Base-by-base conservation (phyloP, 805 yeast species). In the Debaryomyces tyrocola region DNA sequence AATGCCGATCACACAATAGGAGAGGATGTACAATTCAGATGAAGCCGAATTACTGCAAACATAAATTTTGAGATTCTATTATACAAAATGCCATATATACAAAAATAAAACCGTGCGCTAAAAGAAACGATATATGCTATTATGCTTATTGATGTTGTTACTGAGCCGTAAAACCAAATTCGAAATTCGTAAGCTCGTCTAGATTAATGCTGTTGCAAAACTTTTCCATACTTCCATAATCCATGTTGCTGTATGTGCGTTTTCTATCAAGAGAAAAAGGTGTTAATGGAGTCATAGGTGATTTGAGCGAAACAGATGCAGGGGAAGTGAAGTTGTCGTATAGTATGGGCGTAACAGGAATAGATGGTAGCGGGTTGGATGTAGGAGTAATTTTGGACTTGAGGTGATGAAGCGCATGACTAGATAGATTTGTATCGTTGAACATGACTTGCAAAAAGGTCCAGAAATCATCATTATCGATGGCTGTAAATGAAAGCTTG, bases 391-490 rank as follows among this genome's bases (percentile, higher is more conserved):
- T 18, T 35, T 11, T 20, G 20, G 18, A 12, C n/a, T 17, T 12
- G 14, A 15, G 20, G 20, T 12, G 17, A 4, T 17, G 17, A 6
- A 35, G 20, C 5, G 20, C 17, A 20, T n/a, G 27, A 14, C 28
- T 24, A 2, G 40, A 24, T 17, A 21, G 14, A 15, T 20, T 20
- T 14, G 21, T 14, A 17, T 9, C 12, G 9, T 14, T 24, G 12
- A 20, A 20, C n/a, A 11, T n/a, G 15, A 41, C 20, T 3, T 36
- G 14, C 43, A 63, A 47, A 12, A 44, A 28, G 11, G 33, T 33
- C 70, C 70, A 67, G 44, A 66, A 64, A 9, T 51, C 31, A 1
- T 41, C 42, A 39, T 63, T 66, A 40, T 46, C 48, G 12, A 64
- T 43, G 41, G 50, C 43, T 14, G 53, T 53, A 47, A 59, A 67